Conservation (phyloP, 2,329 filamentous ascomycete species). For the Nemania diffusa region DNA sequence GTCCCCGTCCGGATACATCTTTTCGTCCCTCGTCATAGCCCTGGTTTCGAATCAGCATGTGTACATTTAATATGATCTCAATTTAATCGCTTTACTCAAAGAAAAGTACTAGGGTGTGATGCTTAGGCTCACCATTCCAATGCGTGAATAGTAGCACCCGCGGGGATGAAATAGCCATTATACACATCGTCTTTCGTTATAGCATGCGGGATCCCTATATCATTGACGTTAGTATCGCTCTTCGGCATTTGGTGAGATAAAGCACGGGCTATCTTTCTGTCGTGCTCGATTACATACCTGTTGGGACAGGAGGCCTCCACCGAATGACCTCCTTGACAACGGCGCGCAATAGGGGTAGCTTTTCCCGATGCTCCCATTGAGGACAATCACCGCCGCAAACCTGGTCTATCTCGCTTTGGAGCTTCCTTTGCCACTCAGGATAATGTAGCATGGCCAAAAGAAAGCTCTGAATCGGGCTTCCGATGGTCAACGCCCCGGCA, state of each 20-base stretch:
- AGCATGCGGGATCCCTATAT: conserved; percentile 61
- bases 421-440: conserved; percentile 53
- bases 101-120: background rate
- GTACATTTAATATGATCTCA: background rate
- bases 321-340: conserved; percentile 63
- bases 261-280: background rate
- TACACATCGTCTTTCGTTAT: conserved; percentile 63
- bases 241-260: background rate
- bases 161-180: conserved; percentile 62
- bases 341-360: conserved; percentile 58
- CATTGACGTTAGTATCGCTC: conserved; percentile 11
- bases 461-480: conserved; percentile 57
- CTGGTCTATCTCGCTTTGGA: conserved; percentile 61
- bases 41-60: conserved; percentile 41
- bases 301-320: conserved; percentile 66
- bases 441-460: conserved; percentile 55
- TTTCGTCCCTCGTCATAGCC: conserved; percentile 59
- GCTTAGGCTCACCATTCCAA: conserved; percentile 59
- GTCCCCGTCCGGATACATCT: conserved; percentile 53
- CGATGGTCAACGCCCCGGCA: conserved; percentile 57
- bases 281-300: conserved; percentile 51
- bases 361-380: conserved; percentile 58
- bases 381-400: conserved; percentile 57
- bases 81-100: background rate
- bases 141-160: conserved; percentile 62